Conservation (phyloP, 352 stramenopile genomes). For the Globisporangium camurandrum region DNA sequence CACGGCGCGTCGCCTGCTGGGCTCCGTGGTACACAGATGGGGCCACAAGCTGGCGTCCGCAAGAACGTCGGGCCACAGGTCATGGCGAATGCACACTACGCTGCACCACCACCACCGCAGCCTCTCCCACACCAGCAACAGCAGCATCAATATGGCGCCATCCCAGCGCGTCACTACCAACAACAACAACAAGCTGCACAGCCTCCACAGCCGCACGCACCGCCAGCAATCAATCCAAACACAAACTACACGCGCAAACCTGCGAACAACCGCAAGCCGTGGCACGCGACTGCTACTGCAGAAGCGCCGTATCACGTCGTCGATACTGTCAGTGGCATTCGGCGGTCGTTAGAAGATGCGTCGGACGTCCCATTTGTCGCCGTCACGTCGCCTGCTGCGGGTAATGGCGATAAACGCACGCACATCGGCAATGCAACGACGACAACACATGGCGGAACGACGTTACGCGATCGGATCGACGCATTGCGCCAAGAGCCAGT, state of each 20-base stretch:
- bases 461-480: constrained; percentile 56
- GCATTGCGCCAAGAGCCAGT: constrained; percentile 39
- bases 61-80: constrained; percentile 33
- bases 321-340: constrained; percentile 6
- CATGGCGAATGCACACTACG: constrained; percentile 29
- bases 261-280: constrained; percentile 8
- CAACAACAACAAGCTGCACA: constrained; percentile 2
- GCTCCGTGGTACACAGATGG: constrained; percentile 7
- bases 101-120: constrained; percentile 9
- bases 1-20: constrained; percentile 12
- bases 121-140: constrained; percentile 10
- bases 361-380: constrained; percentile 16
- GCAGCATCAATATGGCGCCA: constrained; percentile 8
- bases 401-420: constrained; percentile 8
- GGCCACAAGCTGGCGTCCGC: constrained; percentile 8
- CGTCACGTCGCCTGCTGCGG: constrained; percentile 17
- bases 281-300: constrained; percentile 1
- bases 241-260: constrained; percentile 12
- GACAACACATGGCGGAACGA: constrained; percentile 16
- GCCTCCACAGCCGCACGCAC: constrained; percentile 10
- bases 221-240: constrained; percentile 4
- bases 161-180: constrained; percentile 9
- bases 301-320: constrained; percentile 5
- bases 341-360: constrained; percentile 7
- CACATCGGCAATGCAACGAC: constrained; percentile 3